Conservation (phyloP, 176 grass and related monocot species). For the Phoenix dactylifera region DNA sequence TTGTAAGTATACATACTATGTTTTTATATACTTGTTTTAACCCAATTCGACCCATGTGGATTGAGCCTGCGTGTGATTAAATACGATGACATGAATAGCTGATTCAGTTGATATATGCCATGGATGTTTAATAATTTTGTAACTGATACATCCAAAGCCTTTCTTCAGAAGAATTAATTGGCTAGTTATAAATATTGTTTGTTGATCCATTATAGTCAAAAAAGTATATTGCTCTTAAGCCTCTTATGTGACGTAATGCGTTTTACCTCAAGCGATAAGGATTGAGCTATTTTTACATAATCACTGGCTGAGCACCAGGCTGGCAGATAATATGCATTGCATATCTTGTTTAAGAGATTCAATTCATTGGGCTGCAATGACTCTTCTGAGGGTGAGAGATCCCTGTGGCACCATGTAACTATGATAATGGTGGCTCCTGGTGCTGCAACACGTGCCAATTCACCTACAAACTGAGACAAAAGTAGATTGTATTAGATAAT, state of each 20-base stretch:
- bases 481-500: background rate
- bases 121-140: too few species aligned
- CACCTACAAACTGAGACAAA: slow-evolving; percentile 10
- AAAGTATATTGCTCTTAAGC: too few species aligned
- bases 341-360: slow-evolving; percentile 77
- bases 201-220: too few species aligned
- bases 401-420: slow-evolving; percentile 92
- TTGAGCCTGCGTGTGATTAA: too few species aligned
- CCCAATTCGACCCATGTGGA: too few species aligned
- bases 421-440: slow-evolving; percentile 81
- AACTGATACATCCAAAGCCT: too few species aligned
- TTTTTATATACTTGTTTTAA: too few species aligned
- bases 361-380: slow-evolving; percentile 65
- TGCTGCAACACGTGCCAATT: slow-evolving; percentile 68
- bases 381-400: slow-evolving; percentile 50
- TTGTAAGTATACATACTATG: too few species aligned
- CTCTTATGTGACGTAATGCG: background rate
- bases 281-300: slow-evolving; percentile 61
- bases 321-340: slow-evolving; percentile 78
- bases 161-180: too few species aligned
- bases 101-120: too few species aligned
- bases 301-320: slow-evolving; percentile 92
- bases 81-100: too few species aligned
- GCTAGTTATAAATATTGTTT: too few species aligned
- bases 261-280: slow-evolving; percentile 64